Conservation (phyloP, 768 basidiomycete species). For the Clathrus columnatus region DNA sequence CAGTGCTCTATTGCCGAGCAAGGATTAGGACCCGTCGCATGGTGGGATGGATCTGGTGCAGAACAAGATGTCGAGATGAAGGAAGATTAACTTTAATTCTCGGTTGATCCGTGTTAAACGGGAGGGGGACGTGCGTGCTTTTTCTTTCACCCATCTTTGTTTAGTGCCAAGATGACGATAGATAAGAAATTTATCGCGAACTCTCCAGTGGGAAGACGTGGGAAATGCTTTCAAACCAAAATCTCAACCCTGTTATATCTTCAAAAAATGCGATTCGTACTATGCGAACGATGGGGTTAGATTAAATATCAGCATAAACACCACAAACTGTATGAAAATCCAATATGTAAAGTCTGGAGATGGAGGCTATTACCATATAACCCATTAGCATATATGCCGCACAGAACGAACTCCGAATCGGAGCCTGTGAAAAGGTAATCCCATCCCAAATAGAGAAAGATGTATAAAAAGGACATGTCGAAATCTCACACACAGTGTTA, state of each 20-base stretch:
- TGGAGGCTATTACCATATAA: too few relatives aligned
- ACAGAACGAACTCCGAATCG: background rate
- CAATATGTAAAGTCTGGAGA: too few relatives aligned
- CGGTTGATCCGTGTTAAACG: too few relatives aligned
- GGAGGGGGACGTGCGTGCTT: too few relatives aligned
- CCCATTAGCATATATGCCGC: background rate
- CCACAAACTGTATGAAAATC: too few relatives aligned
- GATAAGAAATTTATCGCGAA: background rate
- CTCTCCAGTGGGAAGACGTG: background rate
- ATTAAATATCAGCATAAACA: too few relatives aligned
- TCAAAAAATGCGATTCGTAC: background rate
- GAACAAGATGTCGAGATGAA: constrained; percentile 33
- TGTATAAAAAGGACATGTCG: background rate
- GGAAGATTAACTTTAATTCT: constrained; percentile 23
- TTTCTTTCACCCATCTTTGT: background rate
- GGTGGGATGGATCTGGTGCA: constrained; percentile 52
- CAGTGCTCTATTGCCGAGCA: constrained; percentile 81
- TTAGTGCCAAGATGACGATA: background rate
- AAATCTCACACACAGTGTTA: background rate
- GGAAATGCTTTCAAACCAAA: background rate
- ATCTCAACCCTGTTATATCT: background rate
- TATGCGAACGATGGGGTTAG: too few relatives aligned
- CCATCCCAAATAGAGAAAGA: background rate
- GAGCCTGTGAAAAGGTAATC: background rate
- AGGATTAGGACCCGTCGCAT: constrained; percentile 64